phyloP scores from a whole-genome alignment of 257 asterid species.

The Solanum appendiculatum region DNA sequence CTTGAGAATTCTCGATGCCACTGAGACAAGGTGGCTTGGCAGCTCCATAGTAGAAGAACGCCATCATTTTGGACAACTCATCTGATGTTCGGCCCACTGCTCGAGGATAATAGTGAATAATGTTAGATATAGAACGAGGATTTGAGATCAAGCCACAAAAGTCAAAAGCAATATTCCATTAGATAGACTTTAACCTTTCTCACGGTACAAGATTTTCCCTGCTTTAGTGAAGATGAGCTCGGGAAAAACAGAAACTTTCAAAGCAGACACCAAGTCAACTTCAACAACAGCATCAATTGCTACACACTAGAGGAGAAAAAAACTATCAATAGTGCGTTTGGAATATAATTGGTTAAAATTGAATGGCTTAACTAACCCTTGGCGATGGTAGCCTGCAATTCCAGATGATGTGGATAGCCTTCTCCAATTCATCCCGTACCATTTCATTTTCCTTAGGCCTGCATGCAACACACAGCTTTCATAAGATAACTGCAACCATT shows the following conservation, averaged over 20 bases:
- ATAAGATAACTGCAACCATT: not conserved
- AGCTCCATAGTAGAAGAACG: constrained; percentile 82
- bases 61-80: constrained; percentile 89
- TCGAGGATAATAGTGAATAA: not conserved
- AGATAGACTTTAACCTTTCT: constrained; percentile 43
- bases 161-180: not conserved
- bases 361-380: constrained; percentile 41
- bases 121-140: not conserved
- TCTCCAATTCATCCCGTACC: constrained; percentile 60
- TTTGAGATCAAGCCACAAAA: not conserved
- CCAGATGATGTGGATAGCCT: constrained; percentile 86
- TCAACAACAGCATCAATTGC: constrained; percentile 83
- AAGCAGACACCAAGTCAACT: constrained; percentile 63
- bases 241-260: constrained; percentile 59
- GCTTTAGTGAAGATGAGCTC: constrained; percentile 86
- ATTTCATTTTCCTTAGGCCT: constrained; percentile 84
- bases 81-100: constrained; percentile 68
- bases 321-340: constrained; percentile 13
- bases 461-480: constrained; percentile 5
- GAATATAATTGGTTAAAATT: not conserved
- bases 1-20: constrained; percentile 29
- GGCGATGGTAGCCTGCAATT: constrained; percentile 92
- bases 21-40: constrained; percentile 75
- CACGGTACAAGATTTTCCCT: constrained; percentile 79
- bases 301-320: constrained; percentile 45